Conservation (phyloP, 768 basidiomycete genomes). For the Amanita polypyramis region DNA sequence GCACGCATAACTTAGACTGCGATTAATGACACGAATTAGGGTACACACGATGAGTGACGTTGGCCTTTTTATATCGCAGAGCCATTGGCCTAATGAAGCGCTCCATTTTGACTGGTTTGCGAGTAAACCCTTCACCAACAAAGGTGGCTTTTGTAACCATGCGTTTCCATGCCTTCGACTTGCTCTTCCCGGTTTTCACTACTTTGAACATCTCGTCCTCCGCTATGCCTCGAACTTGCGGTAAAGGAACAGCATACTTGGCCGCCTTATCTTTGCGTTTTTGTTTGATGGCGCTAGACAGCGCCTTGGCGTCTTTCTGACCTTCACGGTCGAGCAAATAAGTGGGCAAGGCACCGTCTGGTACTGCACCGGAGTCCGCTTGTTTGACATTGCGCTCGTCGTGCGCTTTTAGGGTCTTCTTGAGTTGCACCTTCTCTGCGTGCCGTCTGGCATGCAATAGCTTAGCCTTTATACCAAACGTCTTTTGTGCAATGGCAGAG, state of each 20-base stretch:
- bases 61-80: constrained; percentile 93
- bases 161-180: constrained; percentile 95
- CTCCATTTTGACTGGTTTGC: constrained; percentile 99
- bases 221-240: constrained; percentile 94
- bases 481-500: constrained; percentile 83
- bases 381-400: constrained; percentile 98
- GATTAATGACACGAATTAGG: neutral
- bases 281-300: constrained; percentile 95
- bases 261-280: constrained; percentile 98
- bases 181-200: constrained; percentile 93
- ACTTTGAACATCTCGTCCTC: constrained; percentile 99
- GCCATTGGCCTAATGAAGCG: constrained; percentile 97
- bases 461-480: constrained; percentile 96
- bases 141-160: constrained; percentile 99
- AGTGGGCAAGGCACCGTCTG: constrained; percentile 88
- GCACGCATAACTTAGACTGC: constrained; percentile 6
- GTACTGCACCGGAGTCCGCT: constrained; percentile 69
- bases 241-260: constrained; percentile 93
- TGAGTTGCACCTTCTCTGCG: constrained; percentile 96
- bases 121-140: constrained; percentile 94
- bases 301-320: constrained; percentile 96
- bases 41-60: constrained; percentile 93
- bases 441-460: constrained; percentile 95
- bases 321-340: constrained; percentile 95
- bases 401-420: constrained; percentile 99